Conservation (phyloP, 2,329 filamentous ascomycete genomes). For the Sphaerulina musiva region DNA sequence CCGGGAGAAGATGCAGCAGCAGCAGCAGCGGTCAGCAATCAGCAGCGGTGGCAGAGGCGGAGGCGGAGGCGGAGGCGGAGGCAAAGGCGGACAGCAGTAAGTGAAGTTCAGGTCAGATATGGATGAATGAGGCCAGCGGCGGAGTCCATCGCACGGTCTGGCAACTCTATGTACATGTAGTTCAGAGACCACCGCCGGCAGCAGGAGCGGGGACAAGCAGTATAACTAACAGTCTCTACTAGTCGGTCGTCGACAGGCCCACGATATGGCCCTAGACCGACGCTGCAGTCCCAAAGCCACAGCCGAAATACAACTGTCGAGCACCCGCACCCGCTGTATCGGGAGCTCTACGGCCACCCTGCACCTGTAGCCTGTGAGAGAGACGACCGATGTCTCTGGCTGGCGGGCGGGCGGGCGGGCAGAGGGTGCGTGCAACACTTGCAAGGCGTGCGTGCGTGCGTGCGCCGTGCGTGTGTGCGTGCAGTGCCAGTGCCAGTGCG, state of each 20-base stretch:
- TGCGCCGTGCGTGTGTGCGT: no score
- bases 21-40: not conserved
- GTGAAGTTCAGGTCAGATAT: no score
- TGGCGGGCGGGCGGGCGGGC: no score
- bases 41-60: not conserved
- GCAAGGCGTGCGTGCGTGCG: no score
- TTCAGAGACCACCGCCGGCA: no score
- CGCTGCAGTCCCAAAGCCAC: constrained; percentile 10
- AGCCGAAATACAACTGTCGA: constrained; percentile 9
- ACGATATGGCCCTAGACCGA: constrained; percentile 8
- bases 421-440: no score
- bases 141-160: not conserved
- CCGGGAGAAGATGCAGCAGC: constrained; percentile 3
- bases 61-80: not conserved
- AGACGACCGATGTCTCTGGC: not conserved
- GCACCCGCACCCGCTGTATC: constrained; percentile 8
- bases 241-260: not conserved
- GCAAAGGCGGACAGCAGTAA: not conserved
- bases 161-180: no score
- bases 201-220: not conserved
- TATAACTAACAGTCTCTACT: not conserved
- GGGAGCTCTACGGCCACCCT: constrained; percentile 7
- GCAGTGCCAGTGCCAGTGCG: no score
- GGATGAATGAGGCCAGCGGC: constrained; percentile 1
- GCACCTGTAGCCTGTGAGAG: not conserved